phyloP scores from a whole-genome alignment of 2,329 filamentous ascomycete species.

The Sordariomycetes sp. region DNA sequence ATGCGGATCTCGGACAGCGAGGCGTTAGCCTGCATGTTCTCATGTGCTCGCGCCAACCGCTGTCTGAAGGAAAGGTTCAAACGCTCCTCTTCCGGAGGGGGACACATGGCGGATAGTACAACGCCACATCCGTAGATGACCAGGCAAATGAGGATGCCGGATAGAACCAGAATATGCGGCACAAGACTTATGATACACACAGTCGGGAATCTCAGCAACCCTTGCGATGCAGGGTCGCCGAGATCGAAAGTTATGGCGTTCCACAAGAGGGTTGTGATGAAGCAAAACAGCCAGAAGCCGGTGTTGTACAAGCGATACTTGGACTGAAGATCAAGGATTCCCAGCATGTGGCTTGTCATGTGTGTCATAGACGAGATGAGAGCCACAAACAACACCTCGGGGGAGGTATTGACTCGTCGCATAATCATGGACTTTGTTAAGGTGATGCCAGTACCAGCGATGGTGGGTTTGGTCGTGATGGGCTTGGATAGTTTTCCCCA shows the following conservation, averaged over 20 bases:
- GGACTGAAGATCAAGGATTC: slow-evolving; percentile 70
- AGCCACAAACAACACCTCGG: slow-evolving; percentile 79
- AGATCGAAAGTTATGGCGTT: slow-evolving; percentile 57
- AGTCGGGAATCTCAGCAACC: slow-evolving; percentile 79
- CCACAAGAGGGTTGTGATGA: slow-evolving; percentile 78
- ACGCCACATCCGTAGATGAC: slow-evolving; percentile 73
- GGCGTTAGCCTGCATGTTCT: slow-evolving; percentile 86
- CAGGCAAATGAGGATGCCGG: slow-evolving; percentile 68
- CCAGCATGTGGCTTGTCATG: slow-evolving; percentile 73
- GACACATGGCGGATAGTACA: slow-evolving; percentile 53
- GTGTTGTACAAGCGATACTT: slow-evolving; percentile 79
- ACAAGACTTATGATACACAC: slow-evolving; percentile 94
- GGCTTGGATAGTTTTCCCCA: slow-evolving; percentile 41
- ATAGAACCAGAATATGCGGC: slow-evolving; percentile 79
- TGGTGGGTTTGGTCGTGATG: not conserved
- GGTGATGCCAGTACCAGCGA: slow-evolving; percentile 23
- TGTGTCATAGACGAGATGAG: slow-evolving; percentile 87
- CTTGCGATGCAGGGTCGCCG: slow-evolving; percentile 50
- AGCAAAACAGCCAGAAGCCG: slow-evolving; percentile 80
- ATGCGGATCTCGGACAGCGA: slow-evolving; percentile 75
- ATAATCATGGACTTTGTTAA: slow-evolving; percentile 60
- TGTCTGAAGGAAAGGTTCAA: slow-evolving; percentile 37
- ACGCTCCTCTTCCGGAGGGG: slow-evolving; percentile 14
- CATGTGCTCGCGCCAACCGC: slow-evolving; percentile 62
- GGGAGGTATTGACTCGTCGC: slow-evolving; percentile 74